Base-by-base conservation (phyloP, 2,329 filamentous ascomycete genomes). In the Lachnellula subtilissima region DNA sequence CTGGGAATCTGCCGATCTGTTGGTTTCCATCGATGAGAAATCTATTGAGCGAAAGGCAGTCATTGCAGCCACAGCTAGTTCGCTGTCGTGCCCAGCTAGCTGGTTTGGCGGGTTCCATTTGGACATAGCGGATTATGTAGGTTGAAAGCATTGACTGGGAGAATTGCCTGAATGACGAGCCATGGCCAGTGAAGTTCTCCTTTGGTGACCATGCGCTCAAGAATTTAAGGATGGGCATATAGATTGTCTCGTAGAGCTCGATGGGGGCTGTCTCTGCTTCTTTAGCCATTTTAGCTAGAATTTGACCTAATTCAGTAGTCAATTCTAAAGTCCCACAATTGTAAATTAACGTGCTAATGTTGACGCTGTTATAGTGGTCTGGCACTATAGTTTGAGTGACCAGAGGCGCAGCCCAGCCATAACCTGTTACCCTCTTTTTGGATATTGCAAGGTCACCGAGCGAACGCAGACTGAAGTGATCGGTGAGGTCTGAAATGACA, bases 1-100 rank as follows among this genome's bases (percentile, higher is more conserved):
- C n/a, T 5, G 19, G 3, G 43, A 60, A 61, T 4, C 47, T n/a
- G 5, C 22, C 23, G 4, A 36, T 28, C 15, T 56, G 4, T n/a
- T 57, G 36, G 4, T 25, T 25, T 11, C 46, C 28, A 43, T 52
- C 53, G 12, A 48, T 23, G 17, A 61, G 51, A 37, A 61, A 60
- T 4, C 12, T 11, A 19, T 57, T 59, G 4, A 59, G 36, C 3
- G 3, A 7, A 5, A 11, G 4, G 40, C 55, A 57, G 32, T 60
- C 54, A 8, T 46, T 15, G 37, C 57, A 61, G 15, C 14, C 12
- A 45, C 54, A 55, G 46, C 14, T 15, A 12, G 45, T n/a, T 15
- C 4, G 36, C 3, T 15, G 7, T 39, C 52, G 53, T 35, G 48
- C 36, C 53, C 53, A 61, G 19, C 56, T 37, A 4, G 2, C 50